Conservation (phyloP, 805 yeast species). For the Diddensiella caesifluorescens region DNA sequence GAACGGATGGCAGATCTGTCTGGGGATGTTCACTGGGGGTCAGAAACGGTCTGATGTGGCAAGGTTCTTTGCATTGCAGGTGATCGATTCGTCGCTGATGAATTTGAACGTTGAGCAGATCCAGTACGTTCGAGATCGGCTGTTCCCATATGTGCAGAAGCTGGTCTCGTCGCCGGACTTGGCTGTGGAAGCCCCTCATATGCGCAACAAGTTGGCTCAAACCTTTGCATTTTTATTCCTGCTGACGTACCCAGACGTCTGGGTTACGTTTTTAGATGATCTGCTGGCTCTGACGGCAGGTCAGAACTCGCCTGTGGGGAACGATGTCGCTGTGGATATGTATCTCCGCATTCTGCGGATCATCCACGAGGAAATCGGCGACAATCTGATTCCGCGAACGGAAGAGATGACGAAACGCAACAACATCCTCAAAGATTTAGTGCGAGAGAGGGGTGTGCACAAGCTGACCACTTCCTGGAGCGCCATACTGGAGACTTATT, state of each 20-base stretch:
- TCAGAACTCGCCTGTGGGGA: constrained; percentile 29
- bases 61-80: constrained; percentile 65
- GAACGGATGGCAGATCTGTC: constrained; percentile 45
- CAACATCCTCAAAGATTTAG: constrained; percentile 70
- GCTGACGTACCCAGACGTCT: constrained; percentile 41
- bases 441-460: constrained; percentile 72
- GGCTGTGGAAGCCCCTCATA: constrained; percentile 36
- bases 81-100: constrained; percentile 53
- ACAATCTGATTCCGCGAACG: constrained; percentile 72
- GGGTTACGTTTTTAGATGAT: constrained; percentile 50
- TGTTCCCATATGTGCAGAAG: constrained; percentile 42
- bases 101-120: constrained; percentile 44
- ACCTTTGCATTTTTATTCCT: constrained; percentile 49
- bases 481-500: constrained; percentile 42
- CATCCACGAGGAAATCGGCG: constrained; percentile 90
- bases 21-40: constrained; percentile 36
- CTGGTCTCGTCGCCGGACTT: constrained; percentile 21
- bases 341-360: constrained; percentile 67
- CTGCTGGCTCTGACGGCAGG: constrained; percentile 37
- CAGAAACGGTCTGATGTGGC: constrained; percentile 47
- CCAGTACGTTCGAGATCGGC: constrained; percentile 40
- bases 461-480: constrained; percentile 64
- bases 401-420: constrained; percentile 56
- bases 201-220: constrained; percentile 56
- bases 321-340: constrained; percentile 54